These are phyloP conservation scores for Primulina tabacum DNA, from an alignment of 257 asterid genomes.

Conservation along the genomic window DNA sequence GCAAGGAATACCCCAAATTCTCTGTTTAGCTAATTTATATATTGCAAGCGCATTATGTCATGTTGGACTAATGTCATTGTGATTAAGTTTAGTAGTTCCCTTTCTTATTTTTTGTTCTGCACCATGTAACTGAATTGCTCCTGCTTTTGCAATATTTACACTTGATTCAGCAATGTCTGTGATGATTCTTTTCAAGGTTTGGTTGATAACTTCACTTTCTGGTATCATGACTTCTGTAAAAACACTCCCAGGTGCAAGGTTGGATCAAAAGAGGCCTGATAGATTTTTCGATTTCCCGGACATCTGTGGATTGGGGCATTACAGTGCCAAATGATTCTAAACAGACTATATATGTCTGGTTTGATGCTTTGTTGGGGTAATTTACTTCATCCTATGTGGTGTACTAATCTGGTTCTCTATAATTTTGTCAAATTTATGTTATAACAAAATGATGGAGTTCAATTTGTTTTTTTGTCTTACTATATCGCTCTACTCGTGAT, in stretches of 20 bases:
- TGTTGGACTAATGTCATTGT: neutral
- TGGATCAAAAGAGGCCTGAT: constrained; percentile 91
- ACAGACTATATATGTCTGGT: constrained; percentile 97
- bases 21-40: no score
- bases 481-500: no score
- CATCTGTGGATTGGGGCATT: constrained; percentile 90
- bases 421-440: constrained; percentile 3
- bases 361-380: constrained; percentile 99
- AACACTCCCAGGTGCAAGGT: constrained; percentile 70
- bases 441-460: constrained; percentile 2
- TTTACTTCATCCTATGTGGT: constrained; percentile 23
- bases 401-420: constrained; percentile 16
- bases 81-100: neutral
- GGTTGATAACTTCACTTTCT: constrained; percentile 20
- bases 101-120: neutral
- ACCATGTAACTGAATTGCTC: neutral
- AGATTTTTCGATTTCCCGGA: constrained; percentile 94
- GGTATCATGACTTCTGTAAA: constrained; percentile 11
- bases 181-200: neutral
- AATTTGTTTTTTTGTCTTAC: neutral
- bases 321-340: constrained; percentile 74
- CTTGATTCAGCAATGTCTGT: neutral
- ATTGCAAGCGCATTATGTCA: no score
- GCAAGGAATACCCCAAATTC: neutral
- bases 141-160: neutral